phyloP scores from a whole-genome alignment of 2,329 filamentous ascomycete species.

The Penicillium sp. region DNA sequence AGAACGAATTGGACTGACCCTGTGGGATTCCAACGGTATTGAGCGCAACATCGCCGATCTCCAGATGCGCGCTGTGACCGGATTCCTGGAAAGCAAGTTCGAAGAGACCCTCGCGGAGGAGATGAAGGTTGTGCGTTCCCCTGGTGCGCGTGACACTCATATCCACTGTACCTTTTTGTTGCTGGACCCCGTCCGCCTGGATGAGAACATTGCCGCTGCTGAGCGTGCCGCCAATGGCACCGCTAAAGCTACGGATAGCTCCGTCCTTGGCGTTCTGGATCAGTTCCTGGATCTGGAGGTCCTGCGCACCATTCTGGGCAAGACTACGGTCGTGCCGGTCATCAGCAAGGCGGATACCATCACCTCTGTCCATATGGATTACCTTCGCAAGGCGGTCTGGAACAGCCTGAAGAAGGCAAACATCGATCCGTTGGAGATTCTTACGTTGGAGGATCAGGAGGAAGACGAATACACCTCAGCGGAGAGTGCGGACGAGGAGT shows the following conservation, averaged over 20 bases:
- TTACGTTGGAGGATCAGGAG: conserved; percentile 79
- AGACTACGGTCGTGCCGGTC: conserved; percentile 93
- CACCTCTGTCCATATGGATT: conserved; percentile 90
- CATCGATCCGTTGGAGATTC: conserved; percentile 83
- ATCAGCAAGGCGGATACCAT: conserved; percentile 97
- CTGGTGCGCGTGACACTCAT: conserved; percentile 92
- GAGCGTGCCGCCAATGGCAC: conserved; percentile 61
- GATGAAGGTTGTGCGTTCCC: conserved; percentile 93
- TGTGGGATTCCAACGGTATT: conserved; percentile 95
- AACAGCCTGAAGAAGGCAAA: conserved; percentile 82
- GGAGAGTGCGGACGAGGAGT: conserved; percentile 51
- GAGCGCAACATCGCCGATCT: conserved; percentile 95
- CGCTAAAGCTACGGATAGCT: conserved; percentile 48
- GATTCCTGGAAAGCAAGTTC: conserved; percentile 96
- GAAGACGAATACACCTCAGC: conserved; percentile 64
- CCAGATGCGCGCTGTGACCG: conserved; percentile 86
- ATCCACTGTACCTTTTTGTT: conserved; percentile 95
- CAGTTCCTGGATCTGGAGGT: conserved; percentile 90
- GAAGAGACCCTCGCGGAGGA: conserved; percentile 97
- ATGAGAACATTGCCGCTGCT: conserved; percentile 75
- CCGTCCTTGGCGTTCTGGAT: conserved; percentile 71
- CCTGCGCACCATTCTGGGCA: conserved; percentile 82
- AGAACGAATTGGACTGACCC: conserved; percentile 86
- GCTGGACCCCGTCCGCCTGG: conserved; percentile 83
- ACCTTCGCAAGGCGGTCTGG: conserved; percentile 89